phyloP scores from a whole-genome alignment of 331 rosid species.

The Cydonia oblonga region DNA sequence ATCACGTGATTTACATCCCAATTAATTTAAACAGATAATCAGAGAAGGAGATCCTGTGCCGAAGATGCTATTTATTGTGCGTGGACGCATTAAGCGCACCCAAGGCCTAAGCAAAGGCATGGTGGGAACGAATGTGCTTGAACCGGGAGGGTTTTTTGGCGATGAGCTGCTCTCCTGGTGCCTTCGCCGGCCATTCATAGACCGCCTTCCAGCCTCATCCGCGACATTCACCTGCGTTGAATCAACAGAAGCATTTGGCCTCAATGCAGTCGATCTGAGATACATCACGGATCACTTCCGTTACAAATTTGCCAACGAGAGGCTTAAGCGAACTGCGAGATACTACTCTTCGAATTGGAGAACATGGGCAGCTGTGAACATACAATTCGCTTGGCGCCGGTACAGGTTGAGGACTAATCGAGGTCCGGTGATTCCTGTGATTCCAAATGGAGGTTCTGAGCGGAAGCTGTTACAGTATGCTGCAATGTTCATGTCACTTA shows the following conservation, averaged over 20 bases:
- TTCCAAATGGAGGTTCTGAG: constrained; percentile 32
- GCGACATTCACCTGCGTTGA: constrained; percentile 71
- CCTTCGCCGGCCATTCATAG: constrained; percentile 74
- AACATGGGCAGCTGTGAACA: constrained; percentile 91
- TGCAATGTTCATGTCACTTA: constrained; percentile 92
- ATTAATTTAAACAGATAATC: constrained; percentile 42
- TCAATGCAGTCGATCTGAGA: constrained; percentile 52
- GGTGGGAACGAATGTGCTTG: constrained; percentile 71
- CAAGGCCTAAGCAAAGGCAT: constrained; percentile 87
- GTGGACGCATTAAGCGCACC: constrained; percentile 54
- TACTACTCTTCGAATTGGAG: constrained; percentile 97
- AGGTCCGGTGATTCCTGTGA: constrained; percentile 63
- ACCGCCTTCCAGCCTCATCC: constrained; percentile 77
- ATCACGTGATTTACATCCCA: not conserved
- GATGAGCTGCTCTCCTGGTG: constrained; percentile 94
- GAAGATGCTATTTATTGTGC: constrained; percentile 75
- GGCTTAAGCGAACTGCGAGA: constrained; percentile 81
- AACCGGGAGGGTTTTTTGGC: constrained; percentile 79
- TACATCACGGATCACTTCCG: constrained; percentile 90
- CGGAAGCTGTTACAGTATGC: constrained; percentile 75
- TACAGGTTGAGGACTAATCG: constrained; percentile 64
- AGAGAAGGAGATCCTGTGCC: constrained; percentile 95
- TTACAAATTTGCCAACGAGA: constrained; percentile 79
- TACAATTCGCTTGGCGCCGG: constrained; percentile 70
- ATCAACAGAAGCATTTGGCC: constrained; percentile 75